Evolutionary conservation across 2,329 filamentous ascomycete genomes (phyloP), one percentile per base, ranked within the genome.

Genomic region (Colletotrichum liaoningense): DNA sequence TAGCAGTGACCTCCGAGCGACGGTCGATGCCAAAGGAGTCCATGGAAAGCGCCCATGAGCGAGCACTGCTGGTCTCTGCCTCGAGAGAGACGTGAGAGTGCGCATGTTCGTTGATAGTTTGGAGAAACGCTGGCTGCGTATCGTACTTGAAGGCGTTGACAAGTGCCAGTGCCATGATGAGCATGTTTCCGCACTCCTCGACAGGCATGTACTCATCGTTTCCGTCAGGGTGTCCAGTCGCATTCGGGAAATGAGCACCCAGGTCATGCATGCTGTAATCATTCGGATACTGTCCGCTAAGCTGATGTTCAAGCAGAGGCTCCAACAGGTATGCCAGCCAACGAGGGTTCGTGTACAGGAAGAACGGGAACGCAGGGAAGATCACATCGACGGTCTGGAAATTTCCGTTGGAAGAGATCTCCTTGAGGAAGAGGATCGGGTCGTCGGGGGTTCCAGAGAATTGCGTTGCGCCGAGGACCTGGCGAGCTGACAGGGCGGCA

Each of bases 331-430:
- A 95, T 1, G 91, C 93, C 69, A 95, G 85, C 93, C 94, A 96
- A 72, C 90, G 87, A 2, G 94, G 94, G 77, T 95, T 95, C 22
- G 94, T 95, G 79, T 96, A 97, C 24, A 96, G 81, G 85, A 96
- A 96, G 86, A 96, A 97, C 0, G 94, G 94, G 82, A 95, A 95
- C 0, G 94, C 89, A 0, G 94, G 94, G 84, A 95, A 97, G 77
- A 97, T 96, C 69, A 97, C 93, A 83, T 96, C 94, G 12, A 97
- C 93, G 0, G 94, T 97, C 80, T 97, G 94, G 81, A 92, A 92
- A 78, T 97, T 96, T 4, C 94, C 94, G 77, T 96, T 93, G 2
- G 93, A 95, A 1, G 93, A 95, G 69, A 97, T 96, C 80, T 97
- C 94, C 80, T 97, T 97, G 73, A 96, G 84, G 83, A 97, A 97